These are phyloP conservation scores for Xylaria sp. DNA, from an alignment of 2,329 filamentous ascomycete genomes.

Conservation along the genomic window DNA sequence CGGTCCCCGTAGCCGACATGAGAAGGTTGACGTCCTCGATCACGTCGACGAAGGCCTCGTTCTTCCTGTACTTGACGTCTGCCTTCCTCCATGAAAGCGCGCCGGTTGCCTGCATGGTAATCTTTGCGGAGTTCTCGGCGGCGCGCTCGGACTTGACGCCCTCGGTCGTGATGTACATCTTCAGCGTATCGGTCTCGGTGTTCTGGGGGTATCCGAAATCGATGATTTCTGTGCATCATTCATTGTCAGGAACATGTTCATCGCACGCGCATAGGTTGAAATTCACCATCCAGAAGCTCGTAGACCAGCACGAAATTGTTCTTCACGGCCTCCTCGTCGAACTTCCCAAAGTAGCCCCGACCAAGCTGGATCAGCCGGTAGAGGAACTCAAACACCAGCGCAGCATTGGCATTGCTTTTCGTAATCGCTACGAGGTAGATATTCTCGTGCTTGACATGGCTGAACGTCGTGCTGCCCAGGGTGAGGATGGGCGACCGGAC, in stretches of 20 bases:
- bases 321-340: conserved; percentile 99
- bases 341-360: conserved; percentile 97
- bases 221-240: conserved; percentile 73
- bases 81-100: conserved; percentile 95
- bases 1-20: conserved; percentile 96
- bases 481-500: conserved; percentile 97
- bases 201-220: conserved; percentile 99
- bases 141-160: conserved; percentile 90
- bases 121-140: conserved; percentile 92
- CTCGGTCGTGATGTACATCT: conserved; percentile 99
- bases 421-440: conserved; percentile 97
- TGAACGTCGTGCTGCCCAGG: conserved; percentile 96
- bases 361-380: conserved; percentile 90
- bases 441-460: conserved; percentile 99
- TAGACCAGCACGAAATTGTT: conserved; percentile 99
- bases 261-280: not conserved
- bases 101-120: conserved; percentile 98
- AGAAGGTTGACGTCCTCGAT: conserved; percentile 99
- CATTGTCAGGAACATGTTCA: conserved; percentile 12
- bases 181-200: conserved; percentile 96
- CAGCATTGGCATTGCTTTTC: conserved; percentile 98
- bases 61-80: conserved; percentile 98
- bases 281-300: conserved; percentile 85
- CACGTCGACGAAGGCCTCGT: conserved; percentile 98
- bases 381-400: conserved; percentile 95